These are phyloP conservation scores for Cytospora mali DNA, from an alignment of 2,329 filamentous ascomycete genomes.

Conservation along the genomic window DNA sequence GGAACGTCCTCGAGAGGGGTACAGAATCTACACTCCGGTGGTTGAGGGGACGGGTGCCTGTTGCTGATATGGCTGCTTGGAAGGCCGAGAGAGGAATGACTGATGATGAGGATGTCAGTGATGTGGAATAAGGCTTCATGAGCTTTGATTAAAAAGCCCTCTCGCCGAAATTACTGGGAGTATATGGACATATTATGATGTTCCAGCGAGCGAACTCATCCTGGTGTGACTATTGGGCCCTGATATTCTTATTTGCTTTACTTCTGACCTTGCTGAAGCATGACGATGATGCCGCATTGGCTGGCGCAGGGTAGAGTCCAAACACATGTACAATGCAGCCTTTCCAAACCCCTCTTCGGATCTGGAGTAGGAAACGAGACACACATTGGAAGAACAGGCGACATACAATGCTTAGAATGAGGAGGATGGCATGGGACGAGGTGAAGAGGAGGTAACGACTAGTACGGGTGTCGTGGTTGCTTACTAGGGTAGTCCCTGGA, in stretches of 20 bases:
- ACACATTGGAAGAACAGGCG: background rate
- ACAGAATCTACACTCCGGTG: conserved; percentile 83
- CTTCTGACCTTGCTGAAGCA: background rate
- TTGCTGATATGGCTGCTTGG: conserved; percentile 61
- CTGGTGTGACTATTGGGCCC: background rate
- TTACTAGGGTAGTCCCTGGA: conserved; percentile 12
- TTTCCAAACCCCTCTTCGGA: background rate
- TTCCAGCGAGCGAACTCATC: background rate
- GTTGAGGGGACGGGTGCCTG: conserved; percentile 75
- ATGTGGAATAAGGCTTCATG: conserved; percentile 33
- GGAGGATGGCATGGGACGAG: background rate
- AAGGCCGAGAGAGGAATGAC: conserved; percentile 47
- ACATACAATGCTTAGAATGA: background rate
- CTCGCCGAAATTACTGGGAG: background rate
- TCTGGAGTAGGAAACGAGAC: no score
- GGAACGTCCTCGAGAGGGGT: conserved; percentile 81
- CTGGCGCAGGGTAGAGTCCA: background rate
- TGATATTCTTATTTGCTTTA: conserved; percentile 8
- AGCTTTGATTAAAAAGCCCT: background rate
- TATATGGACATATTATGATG: background rate
- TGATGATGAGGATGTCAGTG: conserved; percentile 36
- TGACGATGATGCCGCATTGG: conserved; percentile 6
- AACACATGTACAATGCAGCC: background rate
- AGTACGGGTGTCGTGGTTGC: conserved; percentile 22
- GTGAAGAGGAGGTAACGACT: background rate